phyloP scores from a whole-genome alignment of 2,329 filamentous ascomycete species.

The Diaporthe helianthi region DNA sequence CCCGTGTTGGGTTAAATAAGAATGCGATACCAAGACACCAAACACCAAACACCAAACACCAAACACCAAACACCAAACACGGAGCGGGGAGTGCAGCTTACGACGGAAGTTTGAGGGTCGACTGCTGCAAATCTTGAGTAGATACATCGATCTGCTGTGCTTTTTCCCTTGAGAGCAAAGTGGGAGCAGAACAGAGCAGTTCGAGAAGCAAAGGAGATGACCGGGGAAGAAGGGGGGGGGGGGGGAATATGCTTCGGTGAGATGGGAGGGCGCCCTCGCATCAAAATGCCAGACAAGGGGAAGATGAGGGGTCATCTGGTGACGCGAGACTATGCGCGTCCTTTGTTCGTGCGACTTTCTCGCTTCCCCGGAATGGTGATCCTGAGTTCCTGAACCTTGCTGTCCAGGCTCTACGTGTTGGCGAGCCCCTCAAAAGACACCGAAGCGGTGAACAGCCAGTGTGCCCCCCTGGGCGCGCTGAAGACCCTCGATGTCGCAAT shows the following conservation, averaged over 20 bases:
- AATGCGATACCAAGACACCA: neutral
- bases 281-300: neutral
- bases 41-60: too few species aligned
- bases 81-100: neutral
- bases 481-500: conserved; percentile 28
- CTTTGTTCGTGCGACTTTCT: conserved; percentile 18
- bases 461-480: neutral
- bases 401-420: neutral
- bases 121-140: conserved; percentile 6
- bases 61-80: too few species aligned
- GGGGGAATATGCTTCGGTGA: neutral
- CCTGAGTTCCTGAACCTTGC: conserved; percentile 25
- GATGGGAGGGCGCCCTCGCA: conserved; percentile 2
- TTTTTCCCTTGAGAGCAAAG: neutral
- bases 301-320: conserved; percentile 17
- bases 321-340: conserved; percentile 26
- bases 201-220: conserved; percentile 16
- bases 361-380: conserved; percentile 23
- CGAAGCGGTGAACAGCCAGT: conserved; percentile 20
- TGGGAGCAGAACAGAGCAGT: neutral
- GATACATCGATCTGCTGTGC: neutral
- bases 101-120: neutral
- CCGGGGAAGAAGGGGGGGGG: too few species aligned
- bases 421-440: neutral
- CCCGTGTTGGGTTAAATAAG: neutral